These are phyloP conservation scores for Calonectria naviculata DNA, from an alignment of 2,329 filamentous ascomycete species.

Conservation along the genomic window DNA sequence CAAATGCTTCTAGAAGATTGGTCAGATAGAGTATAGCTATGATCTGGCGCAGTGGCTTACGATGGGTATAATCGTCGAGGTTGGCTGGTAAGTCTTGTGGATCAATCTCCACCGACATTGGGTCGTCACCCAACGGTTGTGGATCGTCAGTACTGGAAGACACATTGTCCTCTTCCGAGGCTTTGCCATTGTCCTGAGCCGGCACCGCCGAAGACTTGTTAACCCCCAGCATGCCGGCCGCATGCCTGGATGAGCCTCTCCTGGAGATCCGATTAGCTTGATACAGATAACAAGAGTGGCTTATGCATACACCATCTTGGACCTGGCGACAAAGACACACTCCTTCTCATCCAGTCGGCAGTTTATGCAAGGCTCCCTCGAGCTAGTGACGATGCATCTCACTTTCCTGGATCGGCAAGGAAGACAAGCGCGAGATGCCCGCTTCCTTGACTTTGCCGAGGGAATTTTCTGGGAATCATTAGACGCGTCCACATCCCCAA, in stretches of 20 bases:
- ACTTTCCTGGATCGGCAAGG: slow-evolving; percentile 38
- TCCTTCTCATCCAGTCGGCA: slow-evolving; percentile 39
- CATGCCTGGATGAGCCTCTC: slow-evolving; percentile 12
- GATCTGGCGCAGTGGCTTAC: not conserved
- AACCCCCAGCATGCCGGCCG: not conserved
- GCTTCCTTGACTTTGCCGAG: slow-evolving; percentile 31
- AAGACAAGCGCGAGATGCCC: slow-evolving; percentile 36
- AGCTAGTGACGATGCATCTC: slow-evolving; percentile 37
- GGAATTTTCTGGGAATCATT: slow-evolving; percentile 7
- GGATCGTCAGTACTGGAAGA: not conserved
- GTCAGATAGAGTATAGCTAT: not conserved
- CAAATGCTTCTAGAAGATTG: not conserved
- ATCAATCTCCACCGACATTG: slow-evolving; percentile 11
- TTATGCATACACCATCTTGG: slow-evolving; percentile 29
- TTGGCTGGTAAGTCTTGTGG: slow-evolving; percentile 5
- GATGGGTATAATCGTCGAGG: slow-evolving; percentile 2
- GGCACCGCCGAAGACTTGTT: not conserved
- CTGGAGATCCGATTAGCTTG: slow-evolving; percentile 3
- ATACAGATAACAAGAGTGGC: too few species aligned
- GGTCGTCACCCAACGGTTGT: slow-evolving; percentile 2
- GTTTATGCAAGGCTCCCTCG: slow-evolving; percentile 38
- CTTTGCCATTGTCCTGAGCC: not conserved
- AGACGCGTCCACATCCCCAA: slow-evolving; percentile 14
- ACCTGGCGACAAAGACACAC: slow-evolving; percentile 34
- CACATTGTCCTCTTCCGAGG: not conserved